Evolutionary conservation across 202 grass and related monocot species (phyloP).

Genomic region (Miscanthus sacchariflorus): DNA sequence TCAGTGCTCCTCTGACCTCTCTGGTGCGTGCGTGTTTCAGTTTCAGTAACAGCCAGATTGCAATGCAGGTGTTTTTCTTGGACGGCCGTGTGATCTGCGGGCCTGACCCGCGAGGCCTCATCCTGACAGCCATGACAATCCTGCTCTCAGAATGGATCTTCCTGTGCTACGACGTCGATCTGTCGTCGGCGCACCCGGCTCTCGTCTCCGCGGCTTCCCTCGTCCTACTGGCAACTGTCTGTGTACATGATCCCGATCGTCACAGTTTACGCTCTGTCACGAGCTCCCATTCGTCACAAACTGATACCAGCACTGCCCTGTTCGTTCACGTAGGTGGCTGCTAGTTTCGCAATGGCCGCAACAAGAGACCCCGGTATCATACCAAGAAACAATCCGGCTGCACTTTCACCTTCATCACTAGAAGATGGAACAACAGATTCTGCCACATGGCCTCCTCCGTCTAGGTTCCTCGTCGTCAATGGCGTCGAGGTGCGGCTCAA

Average conservation of each 20-base stretch:
- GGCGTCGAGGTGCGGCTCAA: slow-evolving; percentile 52
- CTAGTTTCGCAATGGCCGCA: slow-evolving; percentile 32
- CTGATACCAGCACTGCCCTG: neutral
- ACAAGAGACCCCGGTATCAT: slow-evolving; percentile 71
- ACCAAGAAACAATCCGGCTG: slow-evolving; percentile 33
- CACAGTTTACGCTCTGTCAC: neutral
- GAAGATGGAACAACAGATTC: neutral
- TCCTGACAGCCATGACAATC: slow-evolving; percentile 55
- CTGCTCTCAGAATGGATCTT: slow-evolving; percentile 60
- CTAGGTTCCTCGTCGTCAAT: neutral
- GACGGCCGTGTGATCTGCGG: slow-evolving; percentile 68
- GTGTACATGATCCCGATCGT: slow-evolving; percentile 16
- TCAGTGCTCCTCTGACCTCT: too few relatives aligned
- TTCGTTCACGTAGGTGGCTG: neutral
- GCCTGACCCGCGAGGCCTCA: slow-evolving; percentile 67
- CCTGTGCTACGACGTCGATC: slow-evolving; percentile 30
- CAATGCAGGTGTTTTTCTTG: slow-evolving; percentile 74
- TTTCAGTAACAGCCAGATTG: neutral
- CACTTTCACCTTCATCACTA: neutral
- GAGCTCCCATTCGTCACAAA: neutral
- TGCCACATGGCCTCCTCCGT: too few relatives aligned
- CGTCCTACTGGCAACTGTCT: slow-evolving; percentile 48
- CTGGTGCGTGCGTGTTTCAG: too few relatives aligned
- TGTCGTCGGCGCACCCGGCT: neutral
- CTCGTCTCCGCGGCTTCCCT: slow-evolving; percentile 35